These are phyloP conservation scores for Epichloe typhina DNA, from an alignment of 2,329 filamentous ascomycete species.

Conservation along the genomic window DNA sequence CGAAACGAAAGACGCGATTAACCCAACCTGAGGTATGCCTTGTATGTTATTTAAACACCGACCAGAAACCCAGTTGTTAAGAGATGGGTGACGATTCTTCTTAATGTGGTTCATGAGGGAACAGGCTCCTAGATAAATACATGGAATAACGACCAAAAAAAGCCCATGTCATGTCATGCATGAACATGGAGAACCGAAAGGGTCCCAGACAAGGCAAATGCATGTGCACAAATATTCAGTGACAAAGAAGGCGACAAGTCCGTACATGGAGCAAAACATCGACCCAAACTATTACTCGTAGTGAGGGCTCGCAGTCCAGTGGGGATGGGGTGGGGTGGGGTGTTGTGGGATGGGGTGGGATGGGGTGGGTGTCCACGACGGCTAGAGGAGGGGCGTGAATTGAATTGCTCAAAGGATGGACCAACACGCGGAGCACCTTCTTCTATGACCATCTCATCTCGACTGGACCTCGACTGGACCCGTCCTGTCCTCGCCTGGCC, in stretches of 20 bases:
- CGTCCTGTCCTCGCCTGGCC: not conserved
- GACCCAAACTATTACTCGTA: not conserved
- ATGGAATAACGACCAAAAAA: not conserved
- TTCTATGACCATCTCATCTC: too few species aligned
- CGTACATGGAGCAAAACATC: not conserved
- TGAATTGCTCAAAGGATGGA: not conserved
- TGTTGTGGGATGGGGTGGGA: not conserved
- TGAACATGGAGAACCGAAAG: constrained; percentile 24
- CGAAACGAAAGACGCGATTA: not conserved
- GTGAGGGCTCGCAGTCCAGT: too few species aligned
- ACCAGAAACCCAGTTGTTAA: not conserved
- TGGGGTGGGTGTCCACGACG: not conserved
- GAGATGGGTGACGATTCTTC: not conserved
- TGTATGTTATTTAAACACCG: not conserved
- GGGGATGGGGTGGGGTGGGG: constrained; percentile 1
- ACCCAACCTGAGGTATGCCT: not conserved
- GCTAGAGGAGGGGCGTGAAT: constrained; percentile 1
- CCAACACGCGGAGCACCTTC: too few species aligned
- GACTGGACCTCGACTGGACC: too few species aligned
- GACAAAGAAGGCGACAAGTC: constrained; percentile 5
- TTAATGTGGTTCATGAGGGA: not conserved
- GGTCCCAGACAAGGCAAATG: constrained; percentile 16
- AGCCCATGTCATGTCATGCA: constrained; percentile 18
- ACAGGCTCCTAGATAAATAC: constrained; percentile 3
- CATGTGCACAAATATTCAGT: constrained; percentile 9